Conservation (phyloP, 768 basidiomycete species). For the Tricholoma furcatifolium region DNA sequence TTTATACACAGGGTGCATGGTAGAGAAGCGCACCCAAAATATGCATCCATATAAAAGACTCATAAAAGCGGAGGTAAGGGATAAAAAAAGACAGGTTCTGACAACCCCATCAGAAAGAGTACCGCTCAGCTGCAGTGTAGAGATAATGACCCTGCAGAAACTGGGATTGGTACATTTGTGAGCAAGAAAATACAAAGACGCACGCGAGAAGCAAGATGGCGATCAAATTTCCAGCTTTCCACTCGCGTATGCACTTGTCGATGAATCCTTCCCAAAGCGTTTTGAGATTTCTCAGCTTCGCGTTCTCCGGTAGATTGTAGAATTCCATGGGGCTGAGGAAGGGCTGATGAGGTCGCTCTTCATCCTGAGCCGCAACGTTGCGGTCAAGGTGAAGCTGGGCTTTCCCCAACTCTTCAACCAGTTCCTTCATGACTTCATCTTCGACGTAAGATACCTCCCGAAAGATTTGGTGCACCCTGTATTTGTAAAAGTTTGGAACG, state of each 20-base stretch:
- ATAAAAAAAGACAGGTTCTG: slow-evolving; percentile 58
- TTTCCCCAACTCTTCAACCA: background rate
- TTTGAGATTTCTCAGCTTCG: background rate
- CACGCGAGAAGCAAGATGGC: slow-evolving; percentile 57
- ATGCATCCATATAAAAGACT: slow-evolving; percentile 73
- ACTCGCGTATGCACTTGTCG: slow-evolving; percentile 62
- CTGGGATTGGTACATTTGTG: background rate
- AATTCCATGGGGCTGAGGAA: no score
- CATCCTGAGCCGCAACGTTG: no score
- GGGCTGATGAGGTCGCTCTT: no score
- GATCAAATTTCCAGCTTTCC: slow-evolving; percentile 73
- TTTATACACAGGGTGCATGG: slow-evolving; percentile 69
- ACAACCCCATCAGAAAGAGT: slow-evolving; percentile 59
- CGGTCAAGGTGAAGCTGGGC: no score
- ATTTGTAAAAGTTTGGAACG: background rate
- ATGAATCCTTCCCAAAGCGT: slow-evolving; percentile 69
- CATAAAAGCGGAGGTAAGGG: slow-evolving; percentile 66
- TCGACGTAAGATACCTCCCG: background rate
- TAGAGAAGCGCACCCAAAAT: slow-evolving; percentile 68
- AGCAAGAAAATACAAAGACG: slow-evolving; percentile 12
- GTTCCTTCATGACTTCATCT: background rate
- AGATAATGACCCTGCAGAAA: slow-evolving; percentile 55
- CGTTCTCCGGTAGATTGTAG: background rate
- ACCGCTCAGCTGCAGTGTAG: slow-evolving; percentile 56
- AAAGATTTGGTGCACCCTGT: background rate